Conservation (phyloP, 805 yeast genomes). For the Clavispora santaluciae region DNA sequence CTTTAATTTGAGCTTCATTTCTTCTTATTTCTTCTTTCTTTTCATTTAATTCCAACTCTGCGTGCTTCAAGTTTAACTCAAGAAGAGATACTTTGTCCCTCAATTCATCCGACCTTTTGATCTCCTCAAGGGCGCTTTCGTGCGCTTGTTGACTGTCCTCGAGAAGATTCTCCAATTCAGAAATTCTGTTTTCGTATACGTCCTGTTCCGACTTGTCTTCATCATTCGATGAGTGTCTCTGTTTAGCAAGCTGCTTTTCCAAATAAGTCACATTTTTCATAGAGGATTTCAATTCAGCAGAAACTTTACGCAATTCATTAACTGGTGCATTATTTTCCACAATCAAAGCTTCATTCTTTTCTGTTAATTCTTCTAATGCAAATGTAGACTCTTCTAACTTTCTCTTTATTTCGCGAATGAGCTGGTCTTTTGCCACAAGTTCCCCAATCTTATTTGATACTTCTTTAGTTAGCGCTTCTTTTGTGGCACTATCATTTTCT, state of each 20-base stretch:
- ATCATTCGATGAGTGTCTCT: no score
- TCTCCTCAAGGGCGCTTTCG: constrained; percentile 4
- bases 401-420: constrained; percentile 15
- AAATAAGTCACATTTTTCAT: neutral
- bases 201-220: neutral
- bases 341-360: constrained; percentile 6
- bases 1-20: constrained; percentile 1
- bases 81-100: neutral
- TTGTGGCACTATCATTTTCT: neutral
- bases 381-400: constrained; percentile 12
- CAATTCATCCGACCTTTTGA: constrained; percentile 1
- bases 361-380: constrained; percentile 13
- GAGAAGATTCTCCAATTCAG: constrained; percentile 9
- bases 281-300: neutral
- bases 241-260: neutral
- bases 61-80: neutral
- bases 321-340: constrained; percentile 6
- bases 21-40: neutral
- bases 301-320: constrained; percentile 3
- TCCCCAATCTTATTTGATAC: constrained; percentile 15
- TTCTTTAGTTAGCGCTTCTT: constrained; percentile 14
- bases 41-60: neutral
- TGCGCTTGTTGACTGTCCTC: constrained; percentile 9
- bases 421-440: constrained; percentile 15
- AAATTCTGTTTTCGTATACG: constrained; percentile 9